Evolutionary conservation across 208 protist species (phyloP).

Genomic region (Acanthamoeba polyphaga): DNA sequence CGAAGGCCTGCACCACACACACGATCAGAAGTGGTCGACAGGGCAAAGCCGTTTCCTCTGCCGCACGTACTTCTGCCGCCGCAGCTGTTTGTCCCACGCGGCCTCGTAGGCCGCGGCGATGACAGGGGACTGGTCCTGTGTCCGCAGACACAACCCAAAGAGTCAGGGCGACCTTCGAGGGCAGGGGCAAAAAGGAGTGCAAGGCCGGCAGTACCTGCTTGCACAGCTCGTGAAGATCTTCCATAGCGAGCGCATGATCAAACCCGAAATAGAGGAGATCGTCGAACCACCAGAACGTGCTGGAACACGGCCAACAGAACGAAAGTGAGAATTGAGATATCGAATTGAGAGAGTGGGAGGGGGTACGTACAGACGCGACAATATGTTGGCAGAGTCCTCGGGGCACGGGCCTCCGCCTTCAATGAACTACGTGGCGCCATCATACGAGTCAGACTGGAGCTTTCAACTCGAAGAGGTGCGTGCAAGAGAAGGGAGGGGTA

Average conservation of each 20-base stretch:
- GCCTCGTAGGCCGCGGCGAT: slow-evolving; percentile 4
- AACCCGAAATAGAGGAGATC: slow-evolving; percentile 53
- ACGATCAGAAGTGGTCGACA: background rate
- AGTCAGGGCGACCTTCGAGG: too few species aligned
- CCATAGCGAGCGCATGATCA: slow-evolving; percentile 55
- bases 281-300: slow-evolving; percentile 58
- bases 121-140: background rate
- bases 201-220: background rate
- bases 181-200: too few species aligned
- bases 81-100: slow-evolving; percentile 9
- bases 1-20: background rate
- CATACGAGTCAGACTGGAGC: background rate
- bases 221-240: slow-evolving; percentile 8
- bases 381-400: slow-evolving; percentile 49
- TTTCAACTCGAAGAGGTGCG: background rate
- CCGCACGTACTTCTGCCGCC: background rate
- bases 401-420: background rate
- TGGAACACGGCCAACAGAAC: background rate
- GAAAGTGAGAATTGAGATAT: background rate
- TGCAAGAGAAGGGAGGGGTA: background rate
- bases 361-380: slow-evolving; percentile 28
- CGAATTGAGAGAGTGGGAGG: too few species aligned
- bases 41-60: background rate
- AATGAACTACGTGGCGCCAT: background rate
- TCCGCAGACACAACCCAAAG: background rate